phyloP scores from a whole-genome alignment of 495 filamentous ascomycete genomes.

The Aspergillus affinis region DNA sequence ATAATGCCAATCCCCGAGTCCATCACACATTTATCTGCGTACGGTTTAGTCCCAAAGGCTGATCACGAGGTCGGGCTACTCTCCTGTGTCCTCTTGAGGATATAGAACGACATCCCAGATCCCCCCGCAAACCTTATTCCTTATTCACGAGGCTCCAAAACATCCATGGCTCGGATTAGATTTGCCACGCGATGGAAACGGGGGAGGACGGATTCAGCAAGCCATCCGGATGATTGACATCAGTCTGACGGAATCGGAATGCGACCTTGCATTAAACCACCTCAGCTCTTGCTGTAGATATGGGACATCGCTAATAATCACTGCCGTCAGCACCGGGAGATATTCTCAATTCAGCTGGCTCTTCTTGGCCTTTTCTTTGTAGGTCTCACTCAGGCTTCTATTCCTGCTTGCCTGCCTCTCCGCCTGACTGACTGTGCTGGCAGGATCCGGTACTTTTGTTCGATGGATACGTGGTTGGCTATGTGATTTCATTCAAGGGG shows the following conservation, averaged over 20 bases:
- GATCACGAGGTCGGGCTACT: no score
- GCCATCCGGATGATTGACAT: slow-evolving; percentile 2
- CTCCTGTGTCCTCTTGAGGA: no score
- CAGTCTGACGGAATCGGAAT: slow-evolving; percentile 7
- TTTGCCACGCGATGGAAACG: background rate
- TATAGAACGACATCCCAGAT: no score
- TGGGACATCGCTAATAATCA: no score
- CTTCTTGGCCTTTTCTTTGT: background rate
- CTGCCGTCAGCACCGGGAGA: no score
- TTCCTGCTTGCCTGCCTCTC: no score
- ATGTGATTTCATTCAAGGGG: background rate
- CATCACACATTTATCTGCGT: no score
- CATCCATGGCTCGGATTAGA: background rate
- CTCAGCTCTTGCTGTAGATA: no score
- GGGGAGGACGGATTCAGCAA: no score
- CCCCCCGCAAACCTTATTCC: background rate
- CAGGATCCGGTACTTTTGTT: background rate
- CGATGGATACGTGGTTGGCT: background rate
- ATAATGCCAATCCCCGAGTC: no score
- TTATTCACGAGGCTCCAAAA: background rate
- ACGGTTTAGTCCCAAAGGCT: no score
- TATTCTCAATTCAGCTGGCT: background rate
- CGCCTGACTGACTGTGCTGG: background rate
- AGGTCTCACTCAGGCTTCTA: no score
- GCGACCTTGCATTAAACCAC: background rate